These are phyloP conservation scores for Rosa persica DNA, from an alignment of 306 rosid species.

Conservation along the genomic window DNA sequence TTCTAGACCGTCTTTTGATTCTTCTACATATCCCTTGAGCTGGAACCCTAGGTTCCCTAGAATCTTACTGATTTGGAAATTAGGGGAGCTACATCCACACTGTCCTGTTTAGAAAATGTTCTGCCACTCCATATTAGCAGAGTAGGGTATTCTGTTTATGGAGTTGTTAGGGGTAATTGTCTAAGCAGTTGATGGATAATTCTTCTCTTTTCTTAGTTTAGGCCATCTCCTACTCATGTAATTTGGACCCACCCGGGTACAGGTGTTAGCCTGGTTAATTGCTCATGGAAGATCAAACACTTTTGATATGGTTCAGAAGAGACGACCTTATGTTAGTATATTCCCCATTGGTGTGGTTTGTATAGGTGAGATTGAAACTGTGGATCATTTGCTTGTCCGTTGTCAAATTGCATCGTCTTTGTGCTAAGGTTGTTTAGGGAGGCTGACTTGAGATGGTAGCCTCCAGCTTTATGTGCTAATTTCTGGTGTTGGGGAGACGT, in stretches of 20 bases:
- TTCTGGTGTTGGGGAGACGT: not conserved
- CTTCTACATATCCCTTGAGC: not conserved
- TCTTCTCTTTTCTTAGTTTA: not conserved
- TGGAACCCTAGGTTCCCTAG: not conserved
- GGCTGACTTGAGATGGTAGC: not conserved
- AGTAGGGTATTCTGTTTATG: not conserved
- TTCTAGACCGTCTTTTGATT: not conserved
- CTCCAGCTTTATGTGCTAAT: not conserved
- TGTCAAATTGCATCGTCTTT: not conserved
- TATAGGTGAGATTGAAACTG: not conserved
- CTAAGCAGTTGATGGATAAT: not conserved
- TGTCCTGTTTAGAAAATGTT: not conserved
- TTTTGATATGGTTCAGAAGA: too few relatives aligned
- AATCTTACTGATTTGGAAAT: not conserved
- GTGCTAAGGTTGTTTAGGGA: not conserved
- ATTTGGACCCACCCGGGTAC: not conserved
- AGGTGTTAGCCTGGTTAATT: not conserved
- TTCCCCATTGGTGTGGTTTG: not conserved
- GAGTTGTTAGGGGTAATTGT: not conserved
- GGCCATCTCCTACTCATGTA: not conserved
- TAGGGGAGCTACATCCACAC: not conserved
- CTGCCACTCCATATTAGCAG: not conserved
- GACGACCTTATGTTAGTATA: not conserved
- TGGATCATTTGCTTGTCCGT: not conserved
- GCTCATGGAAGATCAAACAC: not conserved